phyloP scores from a whole-genome alignment of 257 asterid species.

The Solanum paucissectum region DNA sequence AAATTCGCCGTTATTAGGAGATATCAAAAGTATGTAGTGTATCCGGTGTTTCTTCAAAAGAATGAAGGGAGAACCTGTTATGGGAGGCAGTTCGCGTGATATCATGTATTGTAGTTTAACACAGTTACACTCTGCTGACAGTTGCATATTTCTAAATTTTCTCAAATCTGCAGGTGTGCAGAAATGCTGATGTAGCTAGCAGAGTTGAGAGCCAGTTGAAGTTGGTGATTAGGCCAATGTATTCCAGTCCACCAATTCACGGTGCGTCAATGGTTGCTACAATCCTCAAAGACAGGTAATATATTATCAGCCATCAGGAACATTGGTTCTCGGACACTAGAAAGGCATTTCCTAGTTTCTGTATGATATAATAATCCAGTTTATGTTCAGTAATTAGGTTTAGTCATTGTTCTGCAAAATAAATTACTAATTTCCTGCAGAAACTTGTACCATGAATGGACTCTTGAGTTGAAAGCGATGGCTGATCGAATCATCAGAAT shows the following conservation, averaged over 20 bases:
- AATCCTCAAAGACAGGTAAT: slow-evolving; percentile 86
- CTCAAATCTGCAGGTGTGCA: slow-evolving; percentile 54
- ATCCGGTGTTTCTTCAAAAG: neutral
- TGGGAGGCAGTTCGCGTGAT: neutral
- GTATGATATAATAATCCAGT: neutral
- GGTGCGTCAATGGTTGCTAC: slow-evolving; percentile 94
- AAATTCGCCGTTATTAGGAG: neutral
- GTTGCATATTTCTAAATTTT: neutral
- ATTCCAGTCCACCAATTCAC: slow-evolving; percentile 92
- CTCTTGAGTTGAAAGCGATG: slow-evolving; percentile 90
- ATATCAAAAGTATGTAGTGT: neutral
- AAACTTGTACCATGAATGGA: slow-evolving; percentile 75
- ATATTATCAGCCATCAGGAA: neutral
- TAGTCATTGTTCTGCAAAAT: neutral
- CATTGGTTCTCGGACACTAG: neutral
- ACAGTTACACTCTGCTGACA: neutral
- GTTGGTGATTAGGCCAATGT: slow-evolving; percentile 95
- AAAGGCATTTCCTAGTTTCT: neutral
- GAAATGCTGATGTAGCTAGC: slow-evolving; percentile 71
- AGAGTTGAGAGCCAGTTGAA: slow-evolving; percentile 98
- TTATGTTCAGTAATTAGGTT: neutral
- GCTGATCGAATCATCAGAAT: slow-evolving; percentile 94
- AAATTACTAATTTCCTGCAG: slow-evolving; percentile 25
- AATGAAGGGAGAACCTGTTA: neutral
- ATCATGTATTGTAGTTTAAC: neutral